phyloP scores from a whole-genome alignment of 2,329 filamentous ascomycete genomes.

The Nigrospora sphaerica region DNA sequence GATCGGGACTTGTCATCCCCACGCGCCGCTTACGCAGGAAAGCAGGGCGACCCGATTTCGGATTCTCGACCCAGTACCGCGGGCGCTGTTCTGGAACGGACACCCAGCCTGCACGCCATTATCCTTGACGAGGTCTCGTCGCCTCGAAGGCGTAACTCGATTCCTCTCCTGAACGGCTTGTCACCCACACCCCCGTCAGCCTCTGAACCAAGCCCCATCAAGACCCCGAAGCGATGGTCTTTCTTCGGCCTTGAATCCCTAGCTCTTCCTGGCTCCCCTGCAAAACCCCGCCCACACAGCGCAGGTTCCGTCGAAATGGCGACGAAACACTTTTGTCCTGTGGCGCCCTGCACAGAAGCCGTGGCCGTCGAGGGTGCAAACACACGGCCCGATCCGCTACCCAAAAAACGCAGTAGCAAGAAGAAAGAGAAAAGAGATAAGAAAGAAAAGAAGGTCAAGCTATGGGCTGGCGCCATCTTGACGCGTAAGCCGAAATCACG shows the following conservation, averaged over 20 bases:
- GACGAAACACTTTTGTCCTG: conserved; percentile 16
- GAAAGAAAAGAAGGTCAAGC: conserved; percentile 69
- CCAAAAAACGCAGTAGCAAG: conserved; percentile 29
- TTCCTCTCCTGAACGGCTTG: conserved; percentile 43
- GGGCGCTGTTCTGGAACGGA: conserved; percentile 58
- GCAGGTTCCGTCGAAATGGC: conserved; percentile 35
- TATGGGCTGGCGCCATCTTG: conserved; percentile 62
- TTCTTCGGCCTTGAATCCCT: conserved; percentile 56
- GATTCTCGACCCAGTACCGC: conserved; percentile 57
- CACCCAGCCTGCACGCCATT: conserved; percentile 25
- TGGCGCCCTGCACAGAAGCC: conserved; percentile 27
- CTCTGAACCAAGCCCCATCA: conserved; percentile 39
- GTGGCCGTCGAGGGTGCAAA: conserved; percentile 19
- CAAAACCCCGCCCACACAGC: conserved; percentile 38
- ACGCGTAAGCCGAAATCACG: conserved; percentile 52
- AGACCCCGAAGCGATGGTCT: conserved; percentile 51
- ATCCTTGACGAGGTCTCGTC: conserved; percentile 22
- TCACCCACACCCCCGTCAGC: conserved; percentile 18
- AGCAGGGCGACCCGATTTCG: conserved; percentile 30
- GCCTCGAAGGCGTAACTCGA: conserved; percentile 50
- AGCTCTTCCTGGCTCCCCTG: conserved; percentile 35
- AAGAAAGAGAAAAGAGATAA: conserved; percentile 57
- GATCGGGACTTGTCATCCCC: conserved; percentile 31
- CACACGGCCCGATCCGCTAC: conserved; percentile 8
- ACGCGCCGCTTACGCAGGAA: conserved; percentile 31